These are phyloP conservation scores for Mesembryanthemum crystallinum DNA, from an alignment of 148 eudicot species.

Conservation along the genomic window DNA sequence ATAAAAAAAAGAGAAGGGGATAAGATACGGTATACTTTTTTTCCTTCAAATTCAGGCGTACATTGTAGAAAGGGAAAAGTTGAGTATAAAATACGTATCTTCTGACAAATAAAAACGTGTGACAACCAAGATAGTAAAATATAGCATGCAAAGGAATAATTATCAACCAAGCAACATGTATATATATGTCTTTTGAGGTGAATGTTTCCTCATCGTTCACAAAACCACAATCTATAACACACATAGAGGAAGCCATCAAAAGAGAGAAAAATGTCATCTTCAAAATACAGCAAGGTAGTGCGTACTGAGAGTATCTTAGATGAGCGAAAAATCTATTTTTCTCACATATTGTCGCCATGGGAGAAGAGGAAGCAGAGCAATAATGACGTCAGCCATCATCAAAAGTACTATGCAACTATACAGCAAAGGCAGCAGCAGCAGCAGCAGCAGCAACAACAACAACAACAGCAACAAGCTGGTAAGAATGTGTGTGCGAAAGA, in stretches of 20 bases:
- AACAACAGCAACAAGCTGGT: background rate
- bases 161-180: no score
- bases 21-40: no score
- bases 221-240: background rate
- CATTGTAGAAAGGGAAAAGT: no score
- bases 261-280: background rate
- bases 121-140: no score
- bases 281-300: conserved; percentile 17
- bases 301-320: conserved; percentile 27
- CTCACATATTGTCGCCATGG: conserved; percentile 24
- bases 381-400: background rate
- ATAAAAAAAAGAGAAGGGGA: no score
- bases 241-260: background rate
- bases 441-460: background rate
- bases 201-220: background rate
- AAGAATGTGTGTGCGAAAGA: background rate
- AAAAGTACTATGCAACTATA: background rate
- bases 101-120: no score
- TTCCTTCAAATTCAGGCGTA: no score
- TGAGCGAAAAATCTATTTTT: conserved; percentile 27
- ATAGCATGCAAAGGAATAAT: no score
- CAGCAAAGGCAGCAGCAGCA: background rate
- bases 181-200: background rate
- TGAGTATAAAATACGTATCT: no score
- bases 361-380: conserved; percentile 8